Evolutionary conservation across 768 basidiomycete species (phyloP), one percentile per base, ranked within the genome.

Genomic region (Kwoniella heveanensis): DNA sequence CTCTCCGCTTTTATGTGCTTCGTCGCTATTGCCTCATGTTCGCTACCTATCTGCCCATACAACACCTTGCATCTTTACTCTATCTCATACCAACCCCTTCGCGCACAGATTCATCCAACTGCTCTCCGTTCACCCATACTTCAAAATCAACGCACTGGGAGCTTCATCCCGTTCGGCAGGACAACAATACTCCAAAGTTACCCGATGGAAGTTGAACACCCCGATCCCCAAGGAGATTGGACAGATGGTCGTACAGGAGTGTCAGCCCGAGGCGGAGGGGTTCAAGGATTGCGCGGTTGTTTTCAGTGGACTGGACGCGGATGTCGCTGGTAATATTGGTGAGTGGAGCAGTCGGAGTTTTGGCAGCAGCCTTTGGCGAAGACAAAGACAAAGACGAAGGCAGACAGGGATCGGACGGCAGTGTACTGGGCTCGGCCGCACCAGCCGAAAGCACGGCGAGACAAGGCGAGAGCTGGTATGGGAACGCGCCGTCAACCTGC

Each of bases 281-380:
- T 97, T 97, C 74, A 74, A 79, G 39, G 90, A 89, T 9, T 97
- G 94, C 77, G 85, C 85, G 10, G 83, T 98, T 65, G 85, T 98
- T 46, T 99, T 99, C 80, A 94, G 91, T 0, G 96, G 96, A n/a
- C 82, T 99, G 62, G 96, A 98, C 81, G 87, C 89, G 19, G 92
- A 96, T 75, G 94, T 88, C 27, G 95, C 95, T 30, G 92, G 94
- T 12, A 90, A 94, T 13, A 93, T 98, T 79, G 95, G 95, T 94
- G 74, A 77, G 85, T 77, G 3, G n/a, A n/a, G n/a, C n/a, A n/a
- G n/a, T n/a, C n/a, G n/a, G n/a, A n/a, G n/a, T n/a, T n/a, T n/a
- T n/a, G n/a, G n/a, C n/a, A n/a, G n/a, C n/a, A n/a, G n/a, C n/a
- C n/a, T n/a, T n/a, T n/a, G n/a, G n/a, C n/a, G n/a, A n/a, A n/a